Conservation (phyloP, 179 eudicot genomes). For the Silene coronaria region DNA sequence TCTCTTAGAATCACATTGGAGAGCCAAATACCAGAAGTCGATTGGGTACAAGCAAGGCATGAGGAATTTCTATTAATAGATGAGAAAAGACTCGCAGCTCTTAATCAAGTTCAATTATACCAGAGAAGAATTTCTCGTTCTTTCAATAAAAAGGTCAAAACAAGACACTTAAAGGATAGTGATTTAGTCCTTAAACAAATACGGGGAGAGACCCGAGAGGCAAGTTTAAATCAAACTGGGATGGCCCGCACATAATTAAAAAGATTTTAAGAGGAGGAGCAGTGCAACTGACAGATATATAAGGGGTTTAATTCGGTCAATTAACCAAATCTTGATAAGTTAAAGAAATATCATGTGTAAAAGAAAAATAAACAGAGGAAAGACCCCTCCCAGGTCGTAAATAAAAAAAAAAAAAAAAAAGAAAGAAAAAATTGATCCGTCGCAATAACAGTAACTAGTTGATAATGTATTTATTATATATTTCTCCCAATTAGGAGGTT, state of each 20-base stretch:
- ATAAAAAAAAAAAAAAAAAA: too few relatives aligned
- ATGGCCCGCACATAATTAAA: too few relatives aligned
- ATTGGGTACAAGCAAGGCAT: not conserved
- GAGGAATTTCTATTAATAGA: not conserved
- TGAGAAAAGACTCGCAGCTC: not conserved
- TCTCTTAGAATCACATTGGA: not conserved
- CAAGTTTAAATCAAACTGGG: not conserved
- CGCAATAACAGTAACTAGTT: too few relatives aligned
- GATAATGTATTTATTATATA: too few relatives aligned
- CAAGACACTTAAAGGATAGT: not conserved
- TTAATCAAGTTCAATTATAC: not conserved
- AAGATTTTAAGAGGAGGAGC: too few relatives aligned
- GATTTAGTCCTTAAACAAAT: not conserved
- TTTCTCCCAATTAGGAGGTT: too few relatives aligned
- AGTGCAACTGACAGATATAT: not conserved
- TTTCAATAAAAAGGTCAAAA: conserved; percentile 4
- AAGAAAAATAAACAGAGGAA: not conserved
- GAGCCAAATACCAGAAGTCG: not conserved
- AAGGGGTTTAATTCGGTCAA: not conserved
- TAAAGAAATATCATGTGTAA: not conserved
- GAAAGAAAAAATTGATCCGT: too few relatives aligned
- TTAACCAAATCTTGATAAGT: not conserved
- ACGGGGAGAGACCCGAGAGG: conserved; percentile 1
- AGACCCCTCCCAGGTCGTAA: too few relatives aligned
- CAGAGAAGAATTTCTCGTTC: not conserved